These are phyloP conservation scores for Lentinula raphanica DNA, from an alignment of 768 basidiomycete genomes.

Conservation along the genomic window DNA sequence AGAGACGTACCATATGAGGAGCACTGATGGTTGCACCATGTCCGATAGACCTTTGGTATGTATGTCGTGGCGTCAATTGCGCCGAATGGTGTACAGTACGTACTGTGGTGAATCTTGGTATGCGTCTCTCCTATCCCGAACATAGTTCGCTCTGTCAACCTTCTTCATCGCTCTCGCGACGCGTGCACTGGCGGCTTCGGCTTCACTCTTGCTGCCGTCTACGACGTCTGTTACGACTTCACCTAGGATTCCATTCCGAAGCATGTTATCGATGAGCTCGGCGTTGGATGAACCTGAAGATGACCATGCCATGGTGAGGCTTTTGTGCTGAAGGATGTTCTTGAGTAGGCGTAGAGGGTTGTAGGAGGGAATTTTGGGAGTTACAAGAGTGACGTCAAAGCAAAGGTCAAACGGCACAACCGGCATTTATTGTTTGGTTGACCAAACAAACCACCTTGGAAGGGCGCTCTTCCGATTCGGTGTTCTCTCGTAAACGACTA, in stretches of 20 bases:
- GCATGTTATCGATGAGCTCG: slow-evolving; percentile 71
- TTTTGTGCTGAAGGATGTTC: neutral
- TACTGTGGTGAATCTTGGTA: slow-evolving; percentile 81
- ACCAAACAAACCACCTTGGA: neutral
- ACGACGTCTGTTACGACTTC: neutral
- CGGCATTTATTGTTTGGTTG: neutral
- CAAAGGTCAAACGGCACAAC: no score
- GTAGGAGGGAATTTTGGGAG: neutral
- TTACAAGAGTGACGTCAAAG: no score
- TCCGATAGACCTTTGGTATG: slow-evolving; percentile 54
- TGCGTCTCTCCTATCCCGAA: slow-evolving; percentile 42
- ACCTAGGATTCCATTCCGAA: slow-evolving; percentile 44
- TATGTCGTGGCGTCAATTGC: neutral
- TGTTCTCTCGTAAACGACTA: slow-evolving; percentile 18
- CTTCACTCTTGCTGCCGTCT: neutral
- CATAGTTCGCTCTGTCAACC: slow-evolving; percentile 70
- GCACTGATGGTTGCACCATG: slow-evolving; percentile 92
- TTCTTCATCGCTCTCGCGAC: slow-evolving; percentile 55
- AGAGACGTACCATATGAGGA: slow-evolving; percentile 82
- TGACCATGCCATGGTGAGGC: slow-evolving; percentile 72
- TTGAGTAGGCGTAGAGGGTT: neutral
- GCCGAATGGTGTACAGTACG: slow-evolving; percentile 14
- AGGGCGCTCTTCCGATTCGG: neutral
- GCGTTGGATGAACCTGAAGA: slow-evolving; percentile 65
- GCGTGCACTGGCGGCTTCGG: neutral